Evolutionary conservation across 2,329 filamentous ascomycete species (phyloP), one percentile per base, ranked within the genome.

Genomic region (Penicillium frequentans): DNA sequence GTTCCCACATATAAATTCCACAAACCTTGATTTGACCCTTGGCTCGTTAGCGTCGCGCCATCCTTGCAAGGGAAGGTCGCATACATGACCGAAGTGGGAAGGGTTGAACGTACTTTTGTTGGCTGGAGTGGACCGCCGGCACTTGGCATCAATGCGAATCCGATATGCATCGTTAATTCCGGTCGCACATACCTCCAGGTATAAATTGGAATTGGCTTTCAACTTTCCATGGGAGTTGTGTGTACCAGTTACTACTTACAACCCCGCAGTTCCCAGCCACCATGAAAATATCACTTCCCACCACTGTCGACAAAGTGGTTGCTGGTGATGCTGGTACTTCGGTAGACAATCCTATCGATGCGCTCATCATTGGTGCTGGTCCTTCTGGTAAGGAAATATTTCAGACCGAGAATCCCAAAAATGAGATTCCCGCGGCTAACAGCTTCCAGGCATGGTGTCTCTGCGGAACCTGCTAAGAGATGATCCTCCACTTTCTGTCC

Each of bases 351-450:
- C 52, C 52, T 7, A 55, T 55, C 21, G 52, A 55, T 49, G 52
- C 52, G 19, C 52, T 55, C 19, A 55, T 55, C 16, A 55, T 55
- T 37, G 52, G 52, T 27, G 39, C 45, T 29, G 52, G 52, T 31
- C 52, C 52, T 35, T 55, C 52, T 13, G 52, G 52, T 55, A 37
- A 49, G 29, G 16, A 11, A 26, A n/a, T 11, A n/a, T 16, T n/a
- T n/a, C 24, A 47, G 13, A 13, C 9, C 9, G 10, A 31, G 19
- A 47, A 46, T 26, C 8, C 14, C 16, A 26, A 46, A 45, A 46
- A 21, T 27, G 9, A 19, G 44, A 24, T 31, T 23, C 19, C 13
- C 39, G 35, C 13, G 14, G 44, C 45, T 54, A 48, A 54, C 35
- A 16, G 29, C 1, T 35, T 2, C 39, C 9, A 55, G 52, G 52